A percentile compares a stretch with the other conserved stretches of the same genome.
Evolutionary conservation across 148 eudicot species (phyloP).

Genomic region (Arctostaphylos glauca): DNA sequence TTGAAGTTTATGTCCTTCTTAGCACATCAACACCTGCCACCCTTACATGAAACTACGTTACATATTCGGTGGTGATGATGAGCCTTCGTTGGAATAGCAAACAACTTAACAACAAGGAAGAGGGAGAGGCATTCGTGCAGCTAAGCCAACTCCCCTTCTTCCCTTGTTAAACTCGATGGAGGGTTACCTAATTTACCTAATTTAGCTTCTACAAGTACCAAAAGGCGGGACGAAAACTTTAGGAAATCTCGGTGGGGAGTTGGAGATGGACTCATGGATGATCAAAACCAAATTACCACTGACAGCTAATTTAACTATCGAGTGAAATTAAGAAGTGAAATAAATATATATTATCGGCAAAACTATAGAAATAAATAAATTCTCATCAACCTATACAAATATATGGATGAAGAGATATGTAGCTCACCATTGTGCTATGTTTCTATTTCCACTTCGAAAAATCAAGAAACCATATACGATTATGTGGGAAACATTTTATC

Average conservation of each 20-base stretch:
- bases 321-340: neutral
- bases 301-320: neutral
- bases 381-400: neutral
- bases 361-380: neutral
- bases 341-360: neutral
- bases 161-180: neutral
- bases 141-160: neutral
- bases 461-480: neutral
- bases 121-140: neutral
- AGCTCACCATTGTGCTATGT: constrained; percentile 18
- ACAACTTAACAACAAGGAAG: neutral
- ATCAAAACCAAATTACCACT: neutral
- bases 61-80: neutral
- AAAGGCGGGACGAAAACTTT: neutral
- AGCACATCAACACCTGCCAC: no score
- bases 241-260: neutral
- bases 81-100: neutral
- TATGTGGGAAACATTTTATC: no score
- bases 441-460: neutral
- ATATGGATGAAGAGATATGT: neutral
- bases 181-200: neutral
- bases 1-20: no score
- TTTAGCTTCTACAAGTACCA: neutral
- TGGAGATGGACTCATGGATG: neutral
- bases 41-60: no score